phyloP scores from a whole-genome alignment of 495 filamentous ascomycete species.

The Amphirosellinia nigrospora region DNA sequence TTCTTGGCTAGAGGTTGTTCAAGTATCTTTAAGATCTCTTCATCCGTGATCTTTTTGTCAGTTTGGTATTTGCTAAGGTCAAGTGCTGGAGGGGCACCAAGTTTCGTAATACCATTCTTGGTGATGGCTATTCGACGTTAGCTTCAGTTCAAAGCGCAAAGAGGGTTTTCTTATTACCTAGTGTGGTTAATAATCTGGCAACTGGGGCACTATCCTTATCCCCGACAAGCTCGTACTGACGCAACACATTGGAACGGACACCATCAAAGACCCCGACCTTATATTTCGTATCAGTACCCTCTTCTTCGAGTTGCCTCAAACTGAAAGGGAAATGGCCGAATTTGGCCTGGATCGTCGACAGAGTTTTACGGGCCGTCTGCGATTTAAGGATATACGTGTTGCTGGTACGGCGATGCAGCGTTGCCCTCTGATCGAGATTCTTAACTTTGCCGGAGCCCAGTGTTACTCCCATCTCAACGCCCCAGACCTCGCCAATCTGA shows the following conservation, averaged over 20 bases:
- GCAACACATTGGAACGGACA: constrained; percentile 85
- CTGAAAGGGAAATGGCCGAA: constrained; percentile 98
- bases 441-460: constrained; percentile 94
- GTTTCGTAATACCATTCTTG: constrained; percentile 90
- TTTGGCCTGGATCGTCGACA: constrained; percentile 93
- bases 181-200: constrained; percentile 83
- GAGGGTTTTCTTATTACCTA: constrained; percentile 68
- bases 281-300: constrained; percentile 87
- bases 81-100: constrained; percentile 73
- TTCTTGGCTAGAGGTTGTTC: constrained; percentile 81
- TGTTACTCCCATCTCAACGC: constrained; percentile 92
- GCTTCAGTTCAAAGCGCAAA: constrained; percentile 17
- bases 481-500: constrained; percentile 95
- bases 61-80: constrained; percentile 83
- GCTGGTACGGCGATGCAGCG: constrained; percentile 88
- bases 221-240: constrained; percentile 93
- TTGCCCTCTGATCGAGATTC: constrained; percentile 81
- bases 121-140: constrained; percentile 75
- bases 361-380: constrained; percentile 83
- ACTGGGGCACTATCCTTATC: constrained; percentile 87
- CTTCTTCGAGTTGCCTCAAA: constrained; percentile 94
- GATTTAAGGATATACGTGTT: constrained; percentile 92
- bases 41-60: constrained; percentile 97
- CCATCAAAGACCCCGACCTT: constrained; percentile 84
- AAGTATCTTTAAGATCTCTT: constrained; percentile 91